phyloP scores from a whole-genome alignment of 306 rosid species.

The Quercus bicolor region DNA sequence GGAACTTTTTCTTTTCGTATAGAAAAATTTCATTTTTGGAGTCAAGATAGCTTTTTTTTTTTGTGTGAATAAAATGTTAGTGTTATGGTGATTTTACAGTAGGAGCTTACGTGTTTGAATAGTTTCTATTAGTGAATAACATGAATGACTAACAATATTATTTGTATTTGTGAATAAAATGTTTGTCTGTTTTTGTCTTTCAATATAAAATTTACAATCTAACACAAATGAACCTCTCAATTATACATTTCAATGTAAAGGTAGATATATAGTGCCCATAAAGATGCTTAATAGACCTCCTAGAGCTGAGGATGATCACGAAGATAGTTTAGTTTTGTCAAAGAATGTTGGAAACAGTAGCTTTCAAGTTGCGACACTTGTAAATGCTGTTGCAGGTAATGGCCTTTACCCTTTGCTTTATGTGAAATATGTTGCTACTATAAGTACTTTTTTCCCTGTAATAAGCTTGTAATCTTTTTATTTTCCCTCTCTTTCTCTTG shows the following conservation, averaged over 20 bases:
- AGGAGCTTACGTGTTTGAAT: not conserved
- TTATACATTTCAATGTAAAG: conserved; percentile 14
- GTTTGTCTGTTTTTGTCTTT: not conserved
- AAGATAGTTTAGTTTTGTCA: conserved; percentile 23
- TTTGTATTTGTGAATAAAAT: not conserved
- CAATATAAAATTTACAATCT: not conserved
- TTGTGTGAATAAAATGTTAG: not conserved
- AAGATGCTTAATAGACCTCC: conserved; percentile 26
- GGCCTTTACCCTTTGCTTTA: conserved; percentile 5
- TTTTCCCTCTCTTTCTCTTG: not conserved
- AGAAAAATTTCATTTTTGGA: not conserved
- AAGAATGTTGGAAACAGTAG: conserved; percentile 32
- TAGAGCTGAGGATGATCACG: conserved; percentile 16
- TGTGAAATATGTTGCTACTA: not conserved
- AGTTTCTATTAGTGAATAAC: no score
- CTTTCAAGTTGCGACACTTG: conserved; percentile 27
- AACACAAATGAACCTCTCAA: not conserved
- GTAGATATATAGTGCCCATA: conserved; percentile 24
- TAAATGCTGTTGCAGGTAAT: conserved; percentile 62
- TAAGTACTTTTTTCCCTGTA: not conserved
- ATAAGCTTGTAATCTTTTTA: not conserved
- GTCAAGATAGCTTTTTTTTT: not conserved
- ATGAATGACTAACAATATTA: not conserved
- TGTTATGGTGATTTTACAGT: not conserved
- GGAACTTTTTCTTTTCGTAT: not conserved